phyloP scores from a whole-genome alignment of 306 rosid genomes.

The Cicer arietinum region DNA sequence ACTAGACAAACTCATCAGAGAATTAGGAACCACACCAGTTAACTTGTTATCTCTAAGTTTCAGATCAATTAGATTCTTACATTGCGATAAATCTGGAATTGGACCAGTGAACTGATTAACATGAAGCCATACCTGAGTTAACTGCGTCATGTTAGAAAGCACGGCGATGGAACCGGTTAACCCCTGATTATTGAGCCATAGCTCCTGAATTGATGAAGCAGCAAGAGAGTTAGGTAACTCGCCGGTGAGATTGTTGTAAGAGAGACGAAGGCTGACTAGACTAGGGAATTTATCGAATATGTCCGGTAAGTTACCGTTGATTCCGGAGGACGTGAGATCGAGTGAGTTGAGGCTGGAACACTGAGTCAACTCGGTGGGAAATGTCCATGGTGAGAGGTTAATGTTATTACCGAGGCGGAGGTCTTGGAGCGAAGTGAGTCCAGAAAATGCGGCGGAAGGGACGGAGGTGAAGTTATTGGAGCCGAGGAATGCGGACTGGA shows the following conservation, averaged over 20 bases:
- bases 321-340: constrained; percentile 33
- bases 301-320: constrained; percentile 69
- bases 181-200: constrained; percentile 95
- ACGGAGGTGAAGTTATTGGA: constrained; percentile 71
- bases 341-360: constrained; percentile 55
- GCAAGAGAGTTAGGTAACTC: constrained; percentile 58
- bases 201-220: constrained; percentile 51
- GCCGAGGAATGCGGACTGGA: constrained; percentile 51
- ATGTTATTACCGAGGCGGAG: constrained; percentile 54
- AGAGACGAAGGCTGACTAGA: constrained; percentile 61
- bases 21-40: constrained; percentile 67
- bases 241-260: constrained; percentile 83
- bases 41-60: constrained; percentile 76
- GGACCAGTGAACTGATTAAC: constrained; percentile 70
- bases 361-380: constrained; percentile 66
- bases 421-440: constrained; percentile 65
- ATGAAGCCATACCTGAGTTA: constrained; percentile 78
- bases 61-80: constrained; percentile 56
- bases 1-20: constrained; percentile 55
- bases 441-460: constrained; percentile 55
- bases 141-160: constrained; percentile 60
- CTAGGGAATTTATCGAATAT: constrained; percentile 56
- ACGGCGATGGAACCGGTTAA: constrained; percentile 63
- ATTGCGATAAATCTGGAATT: constrained; percentile 70
- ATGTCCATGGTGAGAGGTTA: constrained; percentile 54